Conservation (phyloP, 305 asterid species). For the Andrographis paniculata region DNA sequence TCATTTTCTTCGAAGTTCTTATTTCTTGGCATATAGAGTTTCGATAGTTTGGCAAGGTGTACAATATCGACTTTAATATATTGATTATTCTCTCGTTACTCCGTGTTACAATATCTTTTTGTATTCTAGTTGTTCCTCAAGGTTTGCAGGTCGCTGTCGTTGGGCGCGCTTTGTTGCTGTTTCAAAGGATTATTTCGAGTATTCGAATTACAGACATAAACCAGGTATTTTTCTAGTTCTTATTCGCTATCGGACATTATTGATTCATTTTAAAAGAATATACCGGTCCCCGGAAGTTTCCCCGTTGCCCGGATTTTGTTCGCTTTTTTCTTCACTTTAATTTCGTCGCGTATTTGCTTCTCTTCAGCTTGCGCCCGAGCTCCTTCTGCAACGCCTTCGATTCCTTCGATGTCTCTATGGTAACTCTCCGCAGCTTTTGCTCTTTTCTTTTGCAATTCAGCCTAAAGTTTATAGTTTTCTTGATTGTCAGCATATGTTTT, state of each 20-base stretch:
- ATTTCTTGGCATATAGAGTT: not conserved
- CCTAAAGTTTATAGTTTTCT: conserved; percentile 36
- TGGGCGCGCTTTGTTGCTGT: too few relatives aligned
- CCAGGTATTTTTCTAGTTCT: conserved; percentile 15
- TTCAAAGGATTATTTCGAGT: too few relatives aligned
- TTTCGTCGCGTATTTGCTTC: conserved; percentile 59
- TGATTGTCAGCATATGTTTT: conserved; percentile 16
- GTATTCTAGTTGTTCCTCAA: too few relatives aligned
- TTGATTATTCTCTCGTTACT: not conserved
- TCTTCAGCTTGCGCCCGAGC: conserved; percentile 53
- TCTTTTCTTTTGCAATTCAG: conserved; percentile 54
- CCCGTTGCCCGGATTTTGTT: conserved; percentile 73
- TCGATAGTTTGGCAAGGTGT: not conserved
- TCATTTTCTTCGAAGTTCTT: conserved; percentile 3
- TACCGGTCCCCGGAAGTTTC: conserved; percentile 56
- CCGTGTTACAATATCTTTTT: not conserved
- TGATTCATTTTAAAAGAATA: conserved; percentile 47
- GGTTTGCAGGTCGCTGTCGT: too few relatives aligned
- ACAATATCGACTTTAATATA: not conserved
- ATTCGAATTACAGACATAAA: too few relatives aligned
- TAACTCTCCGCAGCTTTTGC: conserved; percentile 37
- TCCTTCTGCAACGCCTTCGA: conserved; percentile 44
- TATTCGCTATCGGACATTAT: conserved; percentile 1
- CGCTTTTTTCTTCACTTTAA: conserved; percentile 57
- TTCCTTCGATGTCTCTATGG: conserved; percentile 33